A percentile compares a stretch with the other conserved stretches of the same genome.
Evolutionary conservation across 2,329 filamentous ascomycete genomes (phyloP).

Genomic region (Epichloe hybrida): DNA sequence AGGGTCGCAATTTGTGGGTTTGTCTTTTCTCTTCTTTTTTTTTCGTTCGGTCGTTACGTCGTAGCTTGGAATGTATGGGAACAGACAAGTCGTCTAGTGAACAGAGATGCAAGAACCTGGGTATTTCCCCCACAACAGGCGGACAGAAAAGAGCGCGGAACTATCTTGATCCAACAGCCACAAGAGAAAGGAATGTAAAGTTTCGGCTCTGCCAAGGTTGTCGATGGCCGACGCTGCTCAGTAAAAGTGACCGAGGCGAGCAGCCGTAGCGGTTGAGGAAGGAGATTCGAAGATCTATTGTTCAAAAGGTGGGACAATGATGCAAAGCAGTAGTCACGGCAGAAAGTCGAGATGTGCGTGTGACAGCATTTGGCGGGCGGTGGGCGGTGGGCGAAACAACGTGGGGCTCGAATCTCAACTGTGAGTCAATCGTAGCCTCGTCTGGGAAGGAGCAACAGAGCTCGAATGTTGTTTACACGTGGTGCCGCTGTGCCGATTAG

Average conservation of each 20-base stretch:
- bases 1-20: neutral
- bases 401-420: neutral
- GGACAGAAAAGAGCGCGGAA: neutral
- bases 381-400: conserved; percentile 1
- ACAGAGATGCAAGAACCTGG: neutral
- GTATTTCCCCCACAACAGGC: conserved; percentile 2
- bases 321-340: neutral
- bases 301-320: neutral
- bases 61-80: neutral
- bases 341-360: neutral
- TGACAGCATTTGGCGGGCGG: neutral
- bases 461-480: neutral
- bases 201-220: neutral
- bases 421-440: no score
- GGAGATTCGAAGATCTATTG: neutral
- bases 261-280: neutral
- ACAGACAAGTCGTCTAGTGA: neutral
- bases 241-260: neutral
- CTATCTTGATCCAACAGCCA: neutral
- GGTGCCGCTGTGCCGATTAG: neutral
- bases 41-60: conserved; percentile 1
- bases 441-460: neutral
- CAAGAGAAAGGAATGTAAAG: neutral
- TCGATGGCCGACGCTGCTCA: neutral
- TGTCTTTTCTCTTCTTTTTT: neutral